These are phyloP conservation scores for Trametes punicea DNA, from an alignment of 768 basidiomycete species.

Conservation along the genomic window DNA sequence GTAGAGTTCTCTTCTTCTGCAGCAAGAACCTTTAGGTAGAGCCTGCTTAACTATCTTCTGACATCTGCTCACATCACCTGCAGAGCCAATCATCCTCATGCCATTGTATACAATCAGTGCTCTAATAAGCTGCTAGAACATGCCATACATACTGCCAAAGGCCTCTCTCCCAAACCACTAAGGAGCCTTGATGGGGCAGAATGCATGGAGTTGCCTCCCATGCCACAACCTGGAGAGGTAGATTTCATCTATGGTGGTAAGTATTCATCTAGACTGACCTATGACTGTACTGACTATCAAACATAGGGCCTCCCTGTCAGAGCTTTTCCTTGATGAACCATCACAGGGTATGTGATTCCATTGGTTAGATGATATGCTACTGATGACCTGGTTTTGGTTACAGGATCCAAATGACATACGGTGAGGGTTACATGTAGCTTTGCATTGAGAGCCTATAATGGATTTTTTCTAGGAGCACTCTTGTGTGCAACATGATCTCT, in stretches of 20 bases:
- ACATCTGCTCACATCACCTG: not conserved
- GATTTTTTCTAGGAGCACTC: conserved; percentile 44
- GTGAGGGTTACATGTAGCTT: conserved; percentile 29
- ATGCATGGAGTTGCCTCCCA: conserved; percentile 32
- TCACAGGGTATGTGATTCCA: conserved; percentile 42
- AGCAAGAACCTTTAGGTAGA: conserved; percentile 61
- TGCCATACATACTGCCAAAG: conserved; percentile 47
- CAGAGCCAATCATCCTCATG: conserved; percentile 60
- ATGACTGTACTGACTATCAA: not conserved
- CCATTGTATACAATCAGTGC: conserved; percentile 63
- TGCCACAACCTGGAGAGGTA: conserved; percentile 59
- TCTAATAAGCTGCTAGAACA: conserved; percentile 57
- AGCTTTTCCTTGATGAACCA: conserved; percentile 67
- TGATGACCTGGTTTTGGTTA: not conserved
- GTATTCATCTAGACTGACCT: conserved; percentile 19
- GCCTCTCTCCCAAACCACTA: conserved; percentile 39
- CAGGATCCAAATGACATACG: conserved; percentile 61
- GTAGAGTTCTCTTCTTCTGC: conserved; percentile 64
- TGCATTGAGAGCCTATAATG: not conserved
- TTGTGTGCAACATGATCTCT: conserved; percentile 68
- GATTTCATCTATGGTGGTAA: conserved; percentile 75
- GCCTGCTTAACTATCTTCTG: conserved; percentile 20
- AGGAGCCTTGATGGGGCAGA: conserved; percentile 35
- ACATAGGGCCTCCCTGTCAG: conserved; percentile 73
- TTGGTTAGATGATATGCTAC: not conserved